Evolutionary conservation across 78 protist species (phyloP), one percentile per base, ranked within the genome.

Genomic region (Polysphondylium violaceum): DNA sequence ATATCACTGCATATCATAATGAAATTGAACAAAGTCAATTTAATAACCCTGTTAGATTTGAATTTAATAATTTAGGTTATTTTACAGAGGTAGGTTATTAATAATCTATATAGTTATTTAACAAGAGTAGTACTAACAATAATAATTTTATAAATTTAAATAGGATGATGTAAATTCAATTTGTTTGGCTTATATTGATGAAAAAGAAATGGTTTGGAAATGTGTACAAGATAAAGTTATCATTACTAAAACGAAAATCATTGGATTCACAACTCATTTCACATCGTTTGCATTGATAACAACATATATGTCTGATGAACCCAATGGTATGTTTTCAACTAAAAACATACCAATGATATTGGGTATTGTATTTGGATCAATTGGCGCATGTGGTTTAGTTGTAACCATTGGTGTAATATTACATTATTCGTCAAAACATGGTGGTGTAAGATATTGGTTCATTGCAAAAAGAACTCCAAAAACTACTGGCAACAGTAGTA

Each of bases 251-350:
- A 38, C 55, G 14, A 72, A 27, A 55, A 31, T 72, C 19, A 31
- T 72, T 50, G 74, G 68, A 3, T 81, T 68, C 21, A 81, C 89
- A 29, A 69, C 64, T 40, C 89, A 81, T 81, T 81, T 81, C 38
- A 81, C 89, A 55, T 81, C 89, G 25, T 81, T 81, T 68, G 89
- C 89, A 38, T 12, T 81, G 23, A 55, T 81, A n/a, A 64, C 77
- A 21, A 63, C 68, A 27, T 43, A 17, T n/a, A 35, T 68, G 12
- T n/a, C 17, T 19, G 74, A 41, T 64, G 33, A n/a, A 6, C 27
- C 19, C 17, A 56, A 40, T n/a, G 74, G 74, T 6, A 44, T 36
- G 1, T 38, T 36, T 25, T 3, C 65, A 11, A 69, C 23, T 27
- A 50, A 11, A 17, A 31, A 50, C 9, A 4, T 50, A 19, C 51